phyloP scores from a whole-genome alignment of 257 asterid genomes.

The Lycium barbarum region DNA sequence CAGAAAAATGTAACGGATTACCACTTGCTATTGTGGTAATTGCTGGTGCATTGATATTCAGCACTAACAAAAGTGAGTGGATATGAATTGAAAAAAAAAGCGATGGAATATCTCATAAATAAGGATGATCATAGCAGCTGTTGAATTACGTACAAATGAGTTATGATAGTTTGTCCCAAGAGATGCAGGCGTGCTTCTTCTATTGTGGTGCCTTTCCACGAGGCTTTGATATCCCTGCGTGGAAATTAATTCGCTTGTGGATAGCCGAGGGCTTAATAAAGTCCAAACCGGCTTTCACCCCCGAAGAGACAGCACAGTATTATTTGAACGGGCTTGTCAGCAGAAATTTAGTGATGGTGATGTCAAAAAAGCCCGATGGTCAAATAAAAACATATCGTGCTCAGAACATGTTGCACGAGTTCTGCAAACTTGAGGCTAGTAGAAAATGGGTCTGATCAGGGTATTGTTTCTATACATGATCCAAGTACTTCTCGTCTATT shows the following conservation, averaged over 20 bases:
- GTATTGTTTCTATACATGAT: not conserved
- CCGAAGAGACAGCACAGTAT: conserved; percentile 49
- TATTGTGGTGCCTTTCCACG: no score
- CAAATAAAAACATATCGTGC: not conserved
- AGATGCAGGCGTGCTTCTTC: no score
- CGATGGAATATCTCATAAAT: conserved; percentile 24
- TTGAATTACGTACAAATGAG: conserved; percentile 3
- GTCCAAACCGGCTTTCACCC: not conserved
- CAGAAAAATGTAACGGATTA: conserved; percentile 35
- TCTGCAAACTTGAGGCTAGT: conserved; percentile 45
- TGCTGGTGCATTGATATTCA: conserved; percentile 47
- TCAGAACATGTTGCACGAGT: conserved; percentile 41
- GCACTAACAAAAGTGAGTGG: conserved; percentile 10
- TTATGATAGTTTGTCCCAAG: conserved; percentile 30
- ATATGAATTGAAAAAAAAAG: conserved; percentile 35
- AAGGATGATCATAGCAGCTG: not conserved
- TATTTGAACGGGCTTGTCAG: conserved; percentile 44
- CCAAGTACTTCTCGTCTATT: conserved; percentile 40
- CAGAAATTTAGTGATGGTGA: conserved; percentile 33
- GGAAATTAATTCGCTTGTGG: conserved; percentile 38
- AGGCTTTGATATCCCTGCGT: no score
- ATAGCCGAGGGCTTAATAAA: conserved; percentile 55
- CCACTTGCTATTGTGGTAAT: no score
- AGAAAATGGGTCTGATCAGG: conserved; percentile 31
- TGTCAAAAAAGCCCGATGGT: conserved; percentile 31